Conservation (phyloP, 768 basidiomycete species). For the Boletus sp. region DNA sequence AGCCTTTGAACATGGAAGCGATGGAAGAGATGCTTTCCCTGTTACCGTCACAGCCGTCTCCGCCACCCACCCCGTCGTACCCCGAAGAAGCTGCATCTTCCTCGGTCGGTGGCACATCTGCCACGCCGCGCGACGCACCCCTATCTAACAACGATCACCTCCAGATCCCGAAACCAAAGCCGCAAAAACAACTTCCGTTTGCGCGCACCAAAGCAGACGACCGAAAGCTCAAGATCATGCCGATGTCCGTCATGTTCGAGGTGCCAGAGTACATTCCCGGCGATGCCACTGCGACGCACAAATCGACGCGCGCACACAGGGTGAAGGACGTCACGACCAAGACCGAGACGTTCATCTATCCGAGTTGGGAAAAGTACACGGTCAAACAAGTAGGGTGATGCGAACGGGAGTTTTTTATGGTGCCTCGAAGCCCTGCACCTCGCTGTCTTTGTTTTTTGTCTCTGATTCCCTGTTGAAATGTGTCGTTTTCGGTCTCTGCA, state of each 20-base stretch:
- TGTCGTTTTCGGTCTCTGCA: too few species aligned
- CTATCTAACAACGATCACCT: constrained; percentile 31
- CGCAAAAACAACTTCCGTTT: constrained; percentile 52
- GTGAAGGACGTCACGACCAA: constrained; percentile 32
- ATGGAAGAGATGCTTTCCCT: constrained; percentile 51
- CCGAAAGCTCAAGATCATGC: constrained; percentile 50
- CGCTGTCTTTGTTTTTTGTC: background rate
- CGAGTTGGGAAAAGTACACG: constrained; percentile 66
- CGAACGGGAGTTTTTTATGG: background rate
- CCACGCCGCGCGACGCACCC: constrained; percentile 2
- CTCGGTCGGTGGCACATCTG: constrained; percentile 22
- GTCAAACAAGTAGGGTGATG: constrained; percentile 39
- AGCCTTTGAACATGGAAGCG: constrained; percentile 65
- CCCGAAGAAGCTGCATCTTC: constrained; percentile 29
- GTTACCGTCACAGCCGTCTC: constrained; percentile 22
- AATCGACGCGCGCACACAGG: constrained; percentile 26
- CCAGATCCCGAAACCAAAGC: constrained; percentile 41
- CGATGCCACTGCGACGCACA: constrained; percentile 24
- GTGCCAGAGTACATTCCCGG: constrained; percentile 24
- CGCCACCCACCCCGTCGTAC: constrained; percentile 6
- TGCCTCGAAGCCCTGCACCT: background rate
- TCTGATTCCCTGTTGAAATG: background rate
- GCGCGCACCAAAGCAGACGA: constrained; percentile 49
- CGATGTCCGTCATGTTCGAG: constrained; percentile 45
- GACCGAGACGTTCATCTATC: constrained; percentile 51